These are phyloP conservation scores for Paxillus ammoniavirescens DNA, from an alignment of 768 basidiomycete genomes.

Conservation along the genomic window DNA sequence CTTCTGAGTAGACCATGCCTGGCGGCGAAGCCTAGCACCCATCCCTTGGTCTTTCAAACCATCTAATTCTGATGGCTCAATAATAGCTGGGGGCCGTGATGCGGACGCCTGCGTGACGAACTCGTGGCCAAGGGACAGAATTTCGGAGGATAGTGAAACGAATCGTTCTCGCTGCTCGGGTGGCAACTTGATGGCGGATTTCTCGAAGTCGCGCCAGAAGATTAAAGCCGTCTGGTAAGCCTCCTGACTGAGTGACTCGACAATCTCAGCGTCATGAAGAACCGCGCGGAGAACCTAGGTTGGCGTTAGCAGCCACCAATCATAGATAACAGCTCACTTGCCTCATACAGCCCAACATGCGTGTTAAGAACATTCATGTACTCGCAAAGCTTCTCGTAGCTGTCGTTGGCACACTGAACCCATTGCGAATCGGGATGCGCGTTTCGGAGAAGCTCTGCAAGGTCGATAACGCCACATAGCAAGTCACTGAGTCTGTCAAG, in stretches of 20 bases:
- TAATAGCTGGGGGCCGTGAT: conserved; percentile 62
- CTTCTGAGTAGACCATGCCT: conserved; percentile 74
- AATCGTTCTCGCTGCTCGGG: conserved; percentile 75
- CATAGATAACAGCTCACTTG: conserved; percentile 38
- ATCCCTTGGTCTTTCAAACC: conserved; percentile 77
- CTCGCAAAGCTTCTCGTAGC: conserved; percentile 90
- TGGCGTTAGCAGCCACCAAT: conserved; percentile 16
- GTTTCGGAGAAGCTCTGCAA: conserved; percentile 91
- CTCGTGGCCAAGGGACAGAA: conserved; percentile 81
- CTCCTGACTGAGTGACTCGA: conserved; percentile 65
- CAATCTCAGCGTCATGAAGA: conserved; percentile 63
- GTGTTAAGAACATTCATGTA: conserved; percentile 99
- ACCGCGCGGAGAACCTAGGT: conserved; percentile 68
- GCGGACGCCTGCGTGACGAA: conserved; percentile 72
- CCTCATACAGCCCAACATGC: conserved; percentile 85
- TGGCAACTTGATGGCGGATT: conserved; percentile 91
- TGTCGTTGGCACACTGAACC: conserved; percentile 80
- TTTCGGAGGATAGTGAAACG: conserved; percentile 86
- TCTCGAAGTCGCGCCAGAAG: conserved; percentile 96
- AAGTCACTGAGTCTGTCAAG: conserved; percentile 95
- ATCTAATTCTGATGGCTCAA: conserved; percentile 65
- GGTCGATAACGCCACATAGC: conserved; percentile 94
- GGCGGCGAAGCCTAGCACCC: conserved; percentile 69
- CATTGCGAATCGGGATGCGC: conserved; percentile 86
- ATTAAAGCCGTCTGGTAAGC: conserved; percentile 87